Conservation (phyloP, 352 stramenopile species). For the Phytopythium ostracodes region DNA sequence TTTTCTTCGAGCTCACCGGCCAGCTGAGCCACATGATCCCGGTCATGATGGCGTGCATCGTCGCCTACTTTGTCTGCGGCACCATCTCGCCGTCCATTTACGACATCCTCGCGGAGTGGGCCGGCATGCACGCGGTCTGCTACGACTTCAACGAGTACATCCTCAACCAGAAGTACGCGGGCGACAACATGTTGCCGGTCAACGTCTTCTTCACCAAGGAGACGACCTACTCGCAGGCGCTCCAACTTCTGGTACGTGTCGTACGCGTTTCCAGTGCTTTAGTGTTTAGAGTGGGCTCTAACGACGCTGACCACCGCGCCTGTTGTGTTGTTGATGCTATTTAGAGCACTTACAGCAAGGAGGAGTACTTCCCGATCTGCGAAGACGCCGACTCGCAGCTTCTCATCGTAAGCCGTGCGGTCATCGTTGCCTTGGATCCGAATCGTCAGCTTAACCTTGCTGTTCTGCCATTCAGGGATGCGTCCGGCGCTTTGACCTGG, state of each 20-base stretch:
- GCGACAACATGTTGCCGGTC: constrained; percentile 61
- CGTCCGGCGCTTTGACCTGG: constrained; percentile 69
- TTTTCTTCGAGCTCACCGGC: constrained; percentile 85
- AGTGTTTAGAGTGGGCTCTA: too few species aligned
- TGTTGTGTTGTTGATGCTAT: neutral
- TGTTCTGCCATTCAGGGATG: constrained; percentile 30
- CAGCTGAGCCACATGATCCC: constrained; percentile 82
- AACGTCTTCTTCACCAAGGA: constrained; percentile 61
- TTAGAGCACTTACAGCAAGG: constrained; percentile 68
- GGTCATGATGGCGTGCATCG: constrained; percentile 77
- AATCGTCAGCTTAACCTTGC: neutral
- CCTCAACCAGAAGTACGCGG: constrained; percentile 57
- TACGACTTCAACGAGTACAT: constrained; percentile 80
- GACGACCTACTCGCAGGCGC: constrained; percentile 69
- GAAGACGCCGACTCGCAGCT: constrained; percentile 37
- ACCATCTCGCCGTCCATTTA: constrained; percentile 83
- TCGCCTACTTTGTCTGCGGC: constrained; percentile 76
- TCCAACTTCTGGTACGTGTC: constrained; percentile 47
- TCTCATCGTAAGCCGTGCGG: neutral
- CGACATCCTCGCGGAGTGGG: constrained; percentile 78
- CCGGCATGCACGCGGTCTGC: constrained; percentile 72
- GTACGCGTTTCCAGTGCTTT: too few species aligned
- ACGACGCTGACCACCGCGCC: neutral
- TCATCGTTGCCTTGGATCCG: neutral
- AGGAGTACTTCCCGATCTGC: constrained; percentile 80